Conservation (phyloP, 108 stramenopile species). For the Hondaea fermentalgiana region DNA sequence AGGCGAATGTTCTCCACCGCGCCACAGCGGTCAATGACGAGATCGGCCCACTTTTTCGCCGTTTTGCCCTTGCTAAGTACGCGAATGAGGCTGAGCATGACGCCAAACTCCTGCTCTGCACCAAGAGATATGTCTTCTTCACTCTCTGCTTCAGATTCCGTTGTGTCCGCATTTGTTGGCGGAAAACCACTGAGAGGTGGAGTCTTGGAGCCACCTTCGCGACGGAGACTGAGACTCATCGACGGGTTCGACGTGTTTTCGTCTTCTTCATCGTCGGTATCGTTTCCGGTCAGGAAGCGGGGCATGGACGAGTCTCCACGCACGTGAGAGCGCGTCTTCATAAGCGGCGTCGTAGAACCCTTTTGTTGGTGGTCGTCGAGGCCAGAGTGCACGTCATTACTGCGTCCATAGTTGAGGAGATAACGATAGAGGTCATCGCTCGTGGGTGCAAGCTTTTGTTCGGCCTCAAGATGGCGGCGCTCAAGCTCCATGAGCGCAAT, state of each 20-base stretch:
- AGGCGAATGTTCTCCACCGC: conserved; percentile 14
- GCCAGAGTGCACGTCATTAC: background rate
- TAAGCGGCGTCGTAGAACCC: background rate
- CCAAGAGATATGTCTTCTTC: background rate
- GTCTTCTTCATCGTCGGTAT: background rate
- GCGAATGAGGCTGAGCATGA: background rate
- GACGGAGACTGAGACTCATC: background rate
- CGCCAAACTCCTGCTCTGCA: background rate
- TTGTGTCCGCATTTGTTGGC: background rate
- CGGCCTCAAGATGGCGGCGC: background rate
- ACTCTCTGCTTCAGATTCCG: background rate
- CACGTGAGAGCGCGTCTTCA: background rate
- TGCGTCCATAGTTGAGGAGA: background rate
- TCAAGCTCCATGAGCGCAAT: conserved; percentile 7
- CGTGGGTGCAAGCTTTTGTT: background rate
- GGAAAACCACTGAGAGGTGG: background rate
- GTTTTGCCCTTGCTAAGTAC: background rate
- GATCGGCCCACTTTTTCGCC: conserved; percentile 12
- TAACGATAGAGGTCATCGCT: background rate
- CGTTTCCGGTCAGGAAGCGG: background rate
- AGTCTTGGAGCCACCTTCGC: background rate
- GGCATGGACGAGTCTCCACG: background rate
- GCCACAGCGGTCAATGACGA: background rate
- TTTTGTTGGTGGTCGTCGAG: background rate
- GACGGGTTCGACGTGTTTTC: background rate